Evolutionary conservation across 176 grass and related monocot species (phyloP), one percentile per base, ranked within the genome.

Genomic region (Echinochloa phyllopogon): DNA sequence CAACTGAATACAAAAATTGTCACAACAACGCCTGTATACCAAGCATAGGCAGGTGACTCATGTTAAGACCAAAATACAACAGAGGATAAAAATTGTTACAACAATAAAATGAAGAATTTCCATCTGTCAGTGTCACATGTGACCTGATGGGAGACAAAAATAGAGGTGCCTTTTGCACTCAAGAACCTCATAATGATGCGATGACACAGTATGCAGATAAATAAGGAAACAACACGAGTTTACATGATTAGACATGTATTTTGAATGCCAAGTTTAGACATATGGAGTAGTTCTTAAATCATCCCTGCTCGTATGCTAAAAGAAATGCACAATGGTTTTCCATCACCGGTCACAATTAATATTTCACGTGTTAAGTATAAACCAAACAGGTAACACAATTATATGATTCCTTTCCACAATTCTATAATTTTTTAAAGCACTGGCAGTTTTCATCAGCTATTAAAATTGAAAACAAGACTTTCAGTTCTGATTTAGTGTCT

Each of bases 221-320:
- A 3, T 44, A 74, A 74, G 24, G 37, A 81, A 74, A 45, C 33
- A 56, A 2, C 38, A 53, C 17, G 16, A 40, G 16, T 4, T 62
- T 66, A 78, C 18, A 38, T 50, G 42, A 76, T 48, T 76, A 59
- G 20, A 76, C 21, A 44, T 24, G 5, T 63, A 58, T 67, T 67
- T 38, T 44, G 52, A 64, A 77, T 70, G 23, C 36, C 59, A 79
- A 23, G 20, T 74, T 38, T 29, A 67, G 77, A 72, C 44, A 24
- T 38, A 72, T 33, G 29, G 29, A 33, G 29, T 38, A 73, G 27
- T 65, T 14, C 57, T 55, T 16, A 84, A 56, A 56, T 38, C 43
- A 69, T 57, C 56, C 65, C 52, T 81, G 29, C 21, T 69, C 11
- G 20, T 65, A 14, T 74, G 75, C 58, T 67, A 60, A 77, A 69